phyloP scores from a whole-genome alignment of 192 early-diverging fungal genomes.

The Gryganskiella cystojenkinii region DNA sequence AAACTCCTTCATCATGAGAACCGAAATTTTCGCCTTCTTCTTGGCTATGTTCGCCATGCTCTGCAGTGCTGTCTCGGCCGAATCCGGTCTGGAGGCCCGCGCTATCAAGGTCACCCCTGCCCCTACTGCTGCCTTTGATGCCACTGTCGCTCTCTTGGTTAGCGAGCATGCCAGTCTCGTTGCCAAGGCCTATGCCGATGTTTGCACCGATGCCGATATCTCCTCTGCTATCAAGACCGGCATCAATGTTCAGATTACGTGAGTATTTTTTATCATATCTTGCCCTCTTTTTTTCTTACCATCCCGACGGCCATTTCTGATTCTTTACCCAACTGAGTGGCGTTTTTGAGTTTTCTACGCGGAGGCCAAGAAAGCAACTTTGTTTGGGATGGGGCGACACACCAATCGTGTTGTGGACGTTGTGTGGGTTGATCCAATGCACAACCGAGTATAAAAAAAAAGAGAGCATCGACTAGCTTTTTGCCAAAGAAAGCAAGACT shows the following conservation, averaged over 20 bases:
- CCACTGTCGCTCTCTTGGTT: slow-evolving; percentile 39
- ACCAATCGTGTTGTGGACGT: too few species aligned
- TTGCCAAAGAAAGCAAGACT: too few species aligned
- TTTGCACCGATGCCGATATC: slow-evolving; percentile 44
- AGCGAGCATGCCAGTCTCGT: slow-evolving; percentile 33
- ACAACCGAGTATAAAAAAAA: too few species aligned
- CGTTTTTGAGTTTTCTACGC: too few species aligned
- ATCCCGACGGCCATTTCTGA: too few species aligned
- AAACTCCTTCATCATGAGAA: slow-evolving; percentile 37
- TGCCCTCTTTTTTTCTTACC: background rate
- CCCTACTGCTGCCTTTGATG: slow-evolving; percentile 34
- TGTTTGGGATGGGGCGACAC: too few species aligned
- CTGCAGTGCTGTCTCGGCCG: slow-evolving; percentile 18
- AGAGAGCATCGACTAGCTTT: too few species aligned
- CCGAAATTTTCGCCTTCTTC: slow-evolving; percentile 40
- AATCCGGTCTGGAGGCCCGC: background rate
- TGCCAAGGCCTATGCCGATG: slow-evolving; percentile 47
- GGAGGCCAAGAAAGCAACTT: too few species aligned
- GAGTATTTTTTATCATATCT: too few species aligned
- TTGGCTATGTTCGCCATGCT: slow-evolving; percentile 51
- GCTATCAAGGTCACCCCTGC: slow-evolving; percentile 2
- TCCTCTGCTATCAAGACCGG: slow-evolving; percentile 16
- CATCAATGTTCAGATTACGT: slow-evolving; percentile 39
- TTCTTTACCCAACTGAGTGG: too few species aligned
- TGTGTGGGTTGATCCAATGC: background rate